These are phyloP conservation scores for Manihot esculenta DNA, from an alignment of 441 rosid genomes.

Conservation along the genomic window DNA sequence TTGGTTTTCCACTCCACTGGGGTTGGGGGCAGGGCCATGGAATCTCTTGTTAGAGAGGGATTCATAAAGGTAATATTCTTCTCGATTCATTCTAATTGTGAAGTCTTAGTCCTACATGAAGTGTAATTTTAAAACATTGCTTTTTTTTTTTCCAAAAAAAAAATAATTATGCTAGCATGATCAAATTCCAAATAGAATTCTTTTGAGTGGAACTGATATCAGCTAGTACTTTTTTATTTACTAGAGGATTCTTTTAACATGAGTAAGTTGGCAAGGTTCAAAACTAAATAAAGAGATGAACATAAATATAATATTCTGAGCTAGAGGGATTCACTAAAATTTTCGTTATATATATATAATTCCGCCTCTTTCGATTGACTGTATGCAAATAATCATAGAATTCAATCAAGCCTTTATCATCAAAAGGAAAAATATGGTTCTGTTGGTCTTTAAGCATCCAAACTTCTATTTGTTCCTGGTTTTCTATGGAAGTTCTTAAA, in stretches of 20 bases:
- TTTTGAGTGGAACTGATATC: background rate
- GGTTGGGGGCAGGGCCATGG: slow-evolving; percentile 93
- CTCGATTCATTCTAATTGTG: background rate
- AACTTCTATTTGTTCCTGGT: background rate
- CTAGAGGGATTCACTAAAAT: background rate
- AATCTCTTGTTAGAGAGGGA: slow-evolving; percentile 73
- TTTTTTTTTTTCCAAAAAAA: background rate
- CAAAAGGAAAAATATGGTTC: background rate
- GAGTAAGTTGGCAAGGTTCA: background rate
- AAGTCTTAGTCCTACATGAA: background rate
- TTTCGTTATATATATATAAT: background rate
- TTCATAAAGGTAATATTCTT: slow-evolving; percentile 59
- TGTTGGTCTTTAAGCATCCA: background rate
- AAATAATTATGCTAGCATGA: background rate
- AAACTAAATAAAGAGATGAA: too few relatives aligned
- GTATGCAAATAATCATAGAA: background rate
- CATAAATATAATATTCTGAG: background rate
- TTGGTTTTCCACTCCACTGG: slow-evolving; percentile 95
- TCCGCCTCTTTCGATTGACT: background rate
- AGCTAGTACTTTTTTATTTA: too few relatives aligned
- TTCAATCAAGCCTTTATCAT: background rate
- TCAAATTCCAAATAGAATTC: background rate
- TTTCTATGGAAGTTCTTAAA: background rate
- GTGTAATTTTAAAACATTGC: background rate
- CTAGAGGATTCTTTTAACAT: background rate